phyloP scores from a whole-genome alignment of 1,139 yeast genomes.

The Candida dubliniensis region DNA sequence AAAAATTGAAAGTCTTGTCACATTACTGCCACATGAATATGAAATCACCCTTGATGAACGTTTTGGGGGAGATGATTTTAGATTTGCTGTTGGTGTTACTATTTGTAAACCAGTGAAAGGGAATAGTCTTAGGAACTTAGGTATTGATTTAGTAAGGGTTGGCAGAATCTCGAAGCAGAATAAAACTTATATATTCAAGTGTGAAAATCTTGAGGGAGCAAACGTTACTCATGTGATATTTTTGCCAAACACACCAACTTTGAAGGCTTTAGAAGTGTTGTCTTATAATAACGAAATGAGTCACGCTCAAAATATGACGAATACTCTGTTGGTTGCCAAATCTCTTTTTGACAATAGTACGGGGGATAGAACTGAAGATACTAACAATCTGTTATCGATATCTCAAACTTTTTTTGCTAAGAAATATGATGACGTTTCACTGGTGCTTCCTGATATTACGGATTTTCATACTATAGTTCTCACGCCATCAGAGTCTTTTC shows the following conservation, averaged over 20 bases:
- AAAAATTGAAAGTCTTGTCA: constrained; percentile 12
- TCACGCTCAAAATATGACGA: too few relatives aligned
- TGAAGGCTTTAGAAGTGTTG: not conserved
- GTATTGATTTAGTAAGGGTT: constrained; percentile 21
- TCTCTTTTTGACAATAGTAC: not conserved
- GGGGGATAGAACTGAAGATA: not conserved
- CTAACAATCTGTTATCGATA: not conserved
- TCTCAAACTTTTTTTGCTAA: not conserved
- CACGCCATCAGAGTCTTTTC: not conserved
- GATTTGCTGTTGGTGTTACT: constrained; percentile 20
- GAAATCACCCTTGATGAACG: constrained; percentile 5
- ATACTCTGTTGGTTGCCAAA: too few relatives aligned
- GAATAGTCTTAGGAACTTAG: constrained; percentile 25
- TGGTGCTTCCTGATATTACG: not conserved
- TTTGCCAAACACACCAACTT: constrained; percentile 1
- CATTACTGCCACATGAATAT: constrained; percentile 3
- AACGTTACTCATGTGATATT: constrained; percentile 6
- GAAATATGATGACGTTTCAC: not conserved
- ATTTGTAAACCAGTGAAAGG: constrained; percentile 34
- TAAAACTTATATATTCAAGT: constrained; percentile 3
- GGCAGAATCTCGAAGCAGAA: constrained; percentile 15
- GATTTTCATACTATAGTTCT: constrained; percentile 1
- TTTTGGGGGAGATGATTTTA: not conserved
- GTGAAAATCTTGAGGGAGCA: constrained; percentile 5
- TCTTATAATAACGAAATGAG: not conserved